Evolutionary conservation across 495 filamentous ascomycete genomes (phyloP).

Genomic region (Xylaria bambusicola): DNA sequence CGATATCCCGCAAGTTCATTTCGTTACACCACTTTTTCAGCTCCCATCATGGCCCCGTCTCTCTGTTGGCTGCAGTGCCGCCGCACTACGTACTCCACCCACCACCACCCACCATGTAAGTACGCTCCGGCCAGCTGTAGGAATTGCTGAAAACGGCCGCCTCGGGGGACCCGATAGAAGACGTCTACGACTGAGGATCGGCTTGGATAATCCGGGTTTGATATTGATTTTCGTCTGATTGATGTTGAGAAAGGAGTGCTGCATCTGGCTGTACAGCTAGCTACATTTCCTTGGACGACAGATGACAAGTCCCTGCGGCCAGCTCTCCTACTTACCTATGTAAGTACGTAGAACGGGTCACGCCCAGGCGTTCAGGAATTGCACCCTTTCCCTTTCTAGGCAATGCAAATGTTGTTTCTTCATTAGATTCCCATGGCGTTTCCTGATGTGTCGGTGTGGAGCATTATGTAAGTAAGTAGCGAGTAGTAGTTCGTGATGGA

Average conservation of each 20-base stretch:
- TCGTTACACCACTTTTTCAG: conserved; percentile 15
- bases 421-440: conserved; percentile 9
- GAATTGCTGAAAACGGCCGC: neutral
- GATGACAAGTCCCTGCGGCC: too few relatives aligned
- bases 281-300: too few relatives aligned
- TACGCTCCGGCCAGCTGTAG: too few relatives aligned
- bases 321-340: too few relatives aligned
- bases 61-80: neutral
- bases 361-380: neutral
- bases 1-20: conserved; percentile 3
- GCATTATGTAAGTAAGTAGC: too few relatives aligned
- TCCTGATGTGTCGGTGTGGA: neutral
- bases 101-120: too few relatives aligned
- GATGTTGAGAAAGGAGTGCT: too few relatives aligned
- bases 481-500: neutral
- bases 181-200: too few relatives aligned
- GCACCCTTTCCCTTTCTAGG: conserved; percentile 8
- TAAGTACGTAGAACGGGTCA: neutral
- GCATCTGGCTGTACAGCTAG: too few relatives aligned
- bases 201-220: too few relatives aligned
- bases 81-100: too few relatives aligned
- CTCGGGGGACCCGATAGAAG: neutral
- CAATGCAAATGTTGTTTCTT: conserved; percentile 11
- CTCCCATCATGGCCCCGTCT: neutral
- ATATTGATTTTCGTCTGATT: too few relatives aligned